These are phyloP conservation scores for Ceriops zippeliana DNA, from an alignment of 345 rosid genomes.

Conservation along the genomic window DNA sequence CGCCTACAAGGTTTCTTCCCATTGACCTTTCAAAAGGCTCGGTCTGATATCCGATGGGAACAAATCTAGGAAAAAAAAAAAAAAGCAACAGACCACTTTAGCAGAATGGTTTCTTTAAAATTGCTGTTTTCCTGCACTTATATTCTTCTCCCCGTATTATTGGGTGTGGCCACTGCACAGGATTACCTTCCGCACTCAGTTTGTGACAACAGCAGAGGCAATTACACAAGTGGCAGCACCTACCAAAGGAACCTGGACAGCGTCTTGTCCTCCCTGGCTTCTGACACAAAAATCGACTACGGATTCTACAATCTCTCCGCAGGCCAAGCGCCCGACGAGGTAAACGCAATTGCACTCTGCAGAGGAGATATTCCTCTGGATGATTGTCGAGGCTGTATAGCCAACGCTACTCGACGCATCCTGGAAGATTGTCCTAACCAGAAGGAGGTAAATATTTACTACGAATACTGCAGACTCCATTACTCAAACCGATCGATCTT, in stretches of 20 bases:
- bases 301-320: conserved; percentile 43
- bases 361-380: not conserved
- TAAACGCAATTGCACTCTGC: conserved; percentile 25
- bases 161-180: conserved; percentile 9
- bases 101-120: no score
- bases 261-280: conserved; percentile 32
- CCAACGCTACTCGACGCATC: not conserved
- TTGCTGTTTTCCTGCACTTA: not conserved
- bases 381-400: not conserved
- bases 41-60: no score
- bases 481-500: conserved; percentile 13
- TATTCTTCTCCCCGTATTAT: not conserved
- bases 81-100: no score
- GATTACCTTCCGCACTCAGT: accelerated
- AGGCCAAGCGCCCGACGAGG: conserved; percentile 21
- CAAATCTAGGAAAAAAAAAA: no score
- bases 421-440: not conserved
- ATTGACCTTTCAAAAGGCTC: no score
- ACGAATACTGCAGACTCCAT: not conserved
- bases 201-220: conserved; percentile 18
- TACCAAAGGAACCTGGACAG: conserved; percentile 36
- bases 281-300: conserved; percentile 24
- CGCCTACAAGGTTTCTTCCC: no score
- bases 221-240: conserved; percentile 35
- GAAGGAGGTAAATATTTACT: conserved; percentile 4